Evolutionary conservation across 78 protist genomes (phyloP).

Genomic region (Chrysochromulina tobinii): DNA sequence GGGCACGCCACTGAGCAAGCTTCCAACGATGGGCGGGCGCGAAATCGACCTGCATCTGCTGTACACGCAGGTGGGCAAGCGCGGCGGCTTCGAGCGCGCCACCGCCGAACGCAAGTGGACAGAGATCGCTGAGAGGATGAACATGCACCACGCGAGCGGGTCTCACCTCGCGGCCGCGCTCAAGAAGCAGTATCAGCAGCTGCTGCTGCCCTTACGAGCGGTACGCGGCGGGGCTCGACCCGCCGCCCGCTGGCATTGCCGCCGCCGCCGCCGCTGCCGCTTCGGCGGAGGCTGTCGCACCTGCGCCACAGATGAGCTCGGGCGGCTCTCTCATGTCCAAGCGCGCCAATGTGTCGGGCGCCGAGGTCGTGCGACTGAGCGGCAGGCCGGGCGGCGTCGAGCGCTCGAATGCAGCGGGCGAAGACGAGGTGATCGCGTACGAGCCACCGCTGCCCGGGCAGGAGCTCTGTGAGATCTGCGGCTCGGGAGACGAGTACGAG

Average conservation of each 20-base stretch:
- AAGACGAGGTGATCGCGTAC: neutral
- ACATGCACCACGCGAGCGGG: neutral
- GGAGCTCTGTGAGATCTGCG: constrained; percentile 24
- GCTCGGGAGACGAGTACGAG: neutral
- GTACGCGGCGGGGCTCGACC: neutral
- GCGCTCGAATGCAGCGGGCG: neutral
- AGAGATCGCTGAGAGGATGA: neutral
- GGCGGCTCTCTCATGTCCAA: neutral
- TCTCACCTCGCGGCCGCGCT: neutral
- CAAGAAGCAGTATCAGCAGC: neutral
- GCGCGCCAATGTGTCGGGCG: neutral
- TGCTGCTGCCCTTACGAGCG: constrained; percentile 22
- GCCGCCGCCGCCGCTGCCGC: neutral
- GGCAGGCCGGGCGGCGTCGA: neutral
- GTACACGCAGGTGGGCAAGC: neutral
- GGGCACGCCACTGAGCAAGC: constrained; percentile 16
- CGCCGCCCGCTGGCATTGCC: neutral
- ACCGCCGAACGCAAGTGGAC: constrained; percentile 6
- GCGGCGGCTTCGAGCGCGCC: constrained; percentile 18
- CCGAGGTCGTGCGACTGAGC: neutral
- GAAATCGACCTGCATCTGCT: constrained; percentile 33
- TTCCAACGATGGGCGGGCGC: neutral
- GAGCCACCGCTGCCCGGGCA: neutral
- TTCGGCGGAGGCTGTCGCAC: neutral
- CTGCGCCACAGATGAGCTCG: neutral